Evolutionary conservation across 352 stramenopile genomes (phyloP).

Genomic region (Phytophthora citrophthora): DNA sequence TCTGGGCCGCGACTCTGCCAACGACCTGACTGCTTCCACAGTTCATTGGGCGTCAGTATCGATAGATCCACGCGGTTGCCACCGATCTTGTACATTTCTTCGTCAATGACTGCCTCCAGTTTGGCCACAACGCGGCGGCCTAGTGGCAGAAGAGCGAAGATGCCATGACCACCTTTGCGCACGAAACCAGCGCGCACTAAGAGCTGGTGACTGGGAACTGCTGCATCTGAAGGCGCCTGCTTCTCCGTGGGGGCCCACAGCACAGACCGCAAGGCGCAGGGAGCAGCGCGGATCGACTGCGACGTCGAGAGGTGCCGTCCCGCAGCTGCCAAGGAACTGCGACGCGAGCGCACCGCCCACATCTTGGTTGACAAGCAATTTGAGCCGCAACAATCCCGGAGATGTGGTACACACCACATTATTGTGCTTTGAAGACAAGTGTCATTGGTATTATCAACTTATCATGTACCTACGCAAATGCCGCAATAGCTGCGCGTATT

Average conservation of each 20-base stretch:
- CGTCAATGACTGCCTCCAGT: conserved; percentile 85
- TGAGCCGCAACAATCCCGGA: background rate
- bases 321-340: conserved; percentile 7
- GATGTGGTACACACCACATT: conserved; percentile 25
- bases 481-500: too few species aligned
- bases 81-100: conserved; percentile 78
- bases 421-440: too few species aligned
- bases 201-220: conserved; percentile 85
- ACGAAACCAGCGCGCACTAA: conserved; percentile 87
- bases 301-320: conserved; percentile 26
- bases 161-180: conserved; percentile 82
- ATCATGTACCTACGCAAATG: too few species aligned
- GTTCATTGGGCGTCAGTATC: conserved; percentile 70
- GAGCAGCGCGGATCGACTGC: conserved; percentile 3
- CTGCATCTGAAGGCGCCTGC: conserved; percentile 76
- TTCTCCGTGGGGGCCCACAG: conserved; percentile 83
- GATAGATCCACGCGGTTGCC: conserved; percentile 87
- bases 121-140: conserved; percentile 76
- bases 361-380: conserved; percentile 22
- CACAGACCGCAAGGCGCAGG: conserved; percentile 49
- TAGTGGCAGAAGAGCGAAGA: conserved; percentile 84
- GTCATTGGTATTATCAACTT: too few species aligned
- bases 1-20: conserved; percentile 85
- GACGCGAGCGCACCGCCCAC: conserved; percentile 23
- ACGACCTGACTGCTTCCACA: conserved; percentile 86